Conservation (phyloP, 2,329 filamentous ascomycete genomes). For the Arthrobotrys sphaeroides region DNA sequence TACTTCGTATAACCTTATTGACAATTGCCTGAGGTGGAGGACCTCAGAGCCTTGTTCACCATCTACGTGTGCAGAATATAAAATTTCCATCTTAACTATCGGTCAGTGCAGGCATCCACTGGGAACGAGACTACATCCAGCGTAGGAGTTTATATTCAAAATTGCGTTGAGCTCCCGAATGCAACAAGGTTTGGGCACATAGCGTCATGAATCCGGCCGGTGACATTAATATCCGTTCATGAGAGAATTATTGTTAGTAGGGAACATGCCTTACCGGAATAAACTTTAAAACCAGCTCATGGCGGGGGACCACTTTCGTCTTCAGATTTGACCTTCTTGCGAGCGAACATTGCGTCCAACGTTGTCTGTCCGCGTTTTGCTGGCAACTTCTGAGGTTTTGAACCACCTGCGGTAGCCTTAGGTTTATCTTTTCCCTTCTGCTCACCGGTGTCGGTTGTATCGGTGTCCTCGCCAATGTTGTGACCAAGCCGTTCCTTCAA, state of each 20-base stretch:
- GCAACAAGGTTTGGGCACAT: conserved; percentile 47
- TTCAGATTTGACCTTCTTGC: conserved; percentile 26
- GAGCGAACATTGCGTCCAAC: conserved; percentile 13
- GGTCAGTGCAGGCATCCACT: too few relatives aligned
- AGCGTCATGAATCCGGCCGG: conserved; percentile 23
- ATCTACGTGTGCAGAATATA: too few relatives aligned
- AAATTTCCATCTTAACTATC: too few relatives aligned
- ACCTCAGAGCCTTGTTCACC: too few relatives aligned
- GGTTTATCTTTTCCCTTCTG: neutral
- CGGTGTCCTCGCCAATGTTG: neutral
- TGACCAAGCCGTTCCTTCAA: conserved; percentile 56
- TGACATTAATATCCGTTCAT: neutral
- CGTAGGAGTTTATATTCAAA: neutral
- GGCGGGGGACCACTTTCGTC: neutral
- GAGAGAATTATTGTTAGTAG: conserved; percentile 25
- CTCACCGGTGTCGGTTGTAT: neutral
- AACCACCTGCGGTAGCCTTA: neutral
- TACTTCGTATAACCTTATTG: conserved; percentile 1
- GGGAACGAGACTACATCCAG: too few relatives aligned
- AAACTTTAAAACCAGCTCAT: conserved; percentile 34
- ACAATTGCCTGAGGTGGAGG: too few relatives aligned
- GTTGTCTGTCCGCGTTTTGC: conserved; percentile 41
- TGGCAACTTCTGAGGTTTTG: neutral
- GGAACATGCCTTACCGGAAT: neutral
- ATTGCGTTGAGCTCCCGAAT: conserved; percentile 42